Evolutionary conservation across 2,329 filamentous ascomycete species (phyloP), one percentile per base, ranked within the genome.

Genomic region (Ceratocystis destructans): DNA sequence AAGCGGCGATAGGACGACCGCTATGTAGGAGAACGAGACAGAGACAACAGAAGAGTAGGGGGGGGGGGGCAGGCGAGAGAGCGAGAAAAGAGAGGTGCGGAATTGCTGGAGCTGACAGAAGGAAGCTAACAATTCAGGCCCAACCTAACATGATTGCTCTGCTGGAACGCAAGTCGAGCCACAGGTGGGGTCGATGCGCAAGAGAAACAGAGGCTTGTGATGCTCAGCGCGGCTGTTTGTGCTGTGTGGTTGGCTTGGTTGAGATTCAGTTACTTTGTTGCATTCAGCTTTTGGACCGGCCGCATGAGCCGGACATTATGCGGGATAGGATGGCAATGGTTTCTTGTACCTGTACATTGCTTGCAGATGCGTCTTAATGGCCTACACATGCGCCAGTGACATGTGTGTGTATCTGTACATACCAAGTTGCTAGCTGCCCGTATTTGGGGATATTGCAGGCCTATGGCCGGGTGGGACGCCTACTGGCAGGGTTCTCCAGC

Each of bases 141-240:
- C 37, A 4, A 12, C 37, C 37, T 41, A 41, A 41, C 37, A 41
- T 41, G 3, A 41, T 15, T 41, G 37, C 37, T 41, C 37, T 41
- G 37, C 10, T 41, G 37, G 10, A 41, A 12, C 33, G 33, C 33
- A 37, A 10, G 48, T 12, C n/a, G 1, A 50, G 22, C 25, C 48
- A 50, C 15, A 7, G 48, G 20, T 50, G 7, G n/a, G 22, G 48
- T 37, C 33, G 33, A 37, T 37, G 37, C 48, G 48, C 48, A 59
- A 17, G 8, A n/a, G 12, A 28, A 17, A 41, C 10, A 31, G 17
- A 31, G 28, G 5, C 31, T 59, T 37, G 25, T 20, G 25, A 37
- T 59, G 15, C 7, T 12, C 28, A 59, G 55, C 55, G 55, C 55
- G 55, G 55, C 55, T 59, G 55, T 37, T 59, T 59, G 55, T 59